Conservation (phyloP, 2,329 filamentous ascomycete genomes). For the Aspergillus proliferans region DNA sequence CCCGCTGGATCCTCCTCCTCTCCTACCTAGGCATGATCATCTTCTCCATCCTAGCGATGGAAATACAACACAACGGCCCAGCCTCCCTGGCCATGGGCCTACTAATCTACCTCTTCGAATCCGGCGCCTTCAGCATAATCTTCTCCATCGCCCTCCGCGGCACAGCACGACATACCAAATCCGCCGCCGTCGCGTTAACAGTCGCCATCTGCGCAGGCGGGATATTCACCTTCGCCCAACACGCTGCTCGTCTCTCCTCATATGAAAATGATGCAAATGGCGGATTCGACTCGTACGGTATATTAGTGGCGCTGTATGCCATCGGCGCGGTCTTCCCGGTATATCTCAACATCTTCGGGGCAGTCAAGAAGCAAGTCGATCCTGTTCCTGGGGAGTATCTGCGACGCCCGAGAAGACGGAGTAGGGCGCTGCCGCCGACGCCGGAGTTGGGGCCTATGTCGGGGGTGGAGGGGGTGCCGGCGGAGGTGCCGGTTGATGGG, state of each 20-base stretch:
- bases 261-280: slow-evolving; percentile 25
- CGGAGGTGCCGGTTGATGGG: too few relatives aligned
- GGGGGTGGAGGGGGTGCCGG: too few relatives aligned
- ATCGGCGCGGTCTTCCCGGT: slow-evolving; percentile 49
- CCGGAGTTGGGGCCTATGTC: too few relatives aligned
- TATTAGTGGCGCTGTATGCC: slow-evolving; percentile 48
- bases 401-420: slow-evolving; percentile 13
- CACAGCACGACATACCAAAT: slow-evolving; percentile 53
- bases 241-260: slow-evolving; percentile 27
- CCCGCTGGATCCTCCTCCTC: slow-evolving; percentile 51
- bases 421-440: background rate
- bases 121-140: slow-evolving; percentile 54
- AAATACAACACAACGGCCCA: slow-evolving; percentile 33
- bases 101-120: slow-evolving; percentile 55
- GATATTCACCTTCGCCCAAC: slow-evolving; percentile 51
- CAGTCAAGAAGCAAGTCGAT: slow-evolving; percentile 47
- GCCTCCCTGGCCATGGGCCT: slow-evolving; percentile 44
- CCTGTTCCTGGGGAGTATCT: slow-evolving; percentile 38
- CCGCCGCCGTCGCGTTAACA: slow-evolving; percentile 49
- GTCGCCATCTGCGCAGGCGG: slow-evolving; percentile 50
- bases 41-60: slow-evolving; percentile 48
- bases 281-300: slow-evolving; percentile 46
- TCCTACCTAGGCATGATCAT: slow-evolving; percentile 50
- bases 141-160: slow-evolving; percentile 55
- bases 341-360: slow-evolving; percentile 46